Percentiles rank a stretch among this genome's conserved stretches.
These are phyloP conservation scores for Naganishia liquefaciens DNA, from an alignment of 1,284 basidiomycete species.

Conservation along the genomic window DNA sequence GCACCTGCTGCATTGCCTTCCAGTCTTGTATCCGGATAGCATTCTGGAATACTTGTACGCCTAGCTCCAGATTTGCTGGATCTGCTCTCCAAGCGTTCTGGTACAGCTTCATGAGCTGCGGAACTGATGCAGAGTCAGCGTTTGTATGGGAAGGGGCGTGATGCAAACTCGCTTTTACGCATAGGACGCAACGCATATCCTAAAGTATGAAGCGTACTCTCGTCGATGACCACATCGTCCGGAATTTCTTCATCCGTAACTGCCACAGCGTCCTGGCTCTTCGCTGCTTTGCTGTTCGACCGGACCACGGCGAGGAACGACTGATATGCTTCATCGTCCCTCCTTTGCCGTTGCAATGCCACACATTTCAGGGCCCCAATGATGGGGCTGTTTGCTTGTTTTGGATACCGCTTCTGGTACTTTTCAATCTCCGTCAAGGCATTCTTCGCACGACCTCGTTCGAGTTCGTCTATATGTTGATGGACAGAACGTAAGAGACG, in stretches of 20 bases:
- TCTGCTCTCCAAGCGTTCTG: slow-evolving; percentile 25
- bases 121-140: neutral
- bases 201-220: slow-evolving; percentile 22
- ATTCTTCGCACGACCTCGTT: slow-evolving; percentile 13
- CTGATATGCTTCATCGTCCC: slow-evolving; percentile 25
- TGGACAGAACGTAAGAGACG: neutral
- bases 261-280: neutral
- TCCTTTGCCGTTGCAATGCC: slow-evolving; percentile 19
- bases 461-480: slow-evolving; percentile 17
- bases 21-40: slow-evolving; percentile 24
- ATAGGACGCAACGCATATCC: slow-evolving; percentile 27
- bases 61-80: slow-evolving; percentile 23
- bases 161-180: slow-evolving; percentile 16
- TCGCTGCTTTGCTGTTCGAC: slow-evolving; percentile 5
- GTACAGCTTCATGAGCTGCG: slow-evolving; percentile 18
- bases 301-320: slow-evolving; percentile 19
- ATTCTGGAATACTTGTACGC: slow-evolving; percentile 28
- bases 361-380: slow-evolving; percentile 30
- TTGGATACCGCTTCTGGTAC: slow-evolving; percentile 28
- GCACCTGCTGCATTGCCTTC: slow-evolving; percentile 23
- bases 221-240: slow-evolving; percentile 24
- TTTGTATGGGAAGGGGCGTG: no score
- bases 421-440: slow-evolving; percentile 25
- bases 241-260: slow-evolving; percentile 3
- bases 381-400: slow-evolving; percentile 19